Conservation (phyloP, 148 eudicot species). For the Dysphania ambrosioides region DNA sequence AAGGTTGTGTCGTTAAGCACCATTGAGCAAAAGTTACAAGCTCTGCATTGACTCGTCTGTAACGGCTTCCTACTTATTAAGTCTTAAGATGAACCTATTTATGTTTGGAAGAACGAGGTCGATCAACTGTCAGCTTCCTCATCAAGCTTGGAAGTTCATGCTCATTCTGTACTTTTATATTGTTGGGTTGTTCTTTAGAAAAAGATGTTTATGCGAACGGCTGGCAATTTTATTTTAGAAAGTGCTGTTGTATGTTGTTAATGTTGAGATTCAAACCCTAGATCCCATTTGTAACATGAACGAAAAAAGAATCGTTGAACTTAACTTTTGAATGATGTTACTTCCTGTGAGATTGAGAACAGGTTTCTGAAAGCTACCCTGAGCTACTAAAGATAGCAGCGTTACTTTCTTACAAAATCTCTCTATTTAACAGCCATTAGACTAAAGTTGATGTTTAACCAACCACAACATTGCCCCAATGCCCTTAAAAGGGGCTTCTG, state of each 20-base stretch:
- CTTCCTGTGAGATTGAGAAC: no score
- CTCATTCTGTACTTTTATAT: slow-evolving; percentile 6
- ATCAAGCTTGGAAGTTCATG: slow-evolving; percentile 14
- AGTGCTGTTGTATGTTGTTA: slow-evolving; percentile 23
- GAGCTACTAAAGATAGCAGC: no score
- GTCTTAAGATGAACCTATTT: slow-evolving; percentile 17
- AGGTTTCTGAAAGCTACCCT: no score
- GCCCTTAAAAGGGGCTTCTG: not conserved
- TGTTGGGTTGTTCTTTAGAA: not conserved
- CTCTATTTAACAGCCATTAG: not conserved
- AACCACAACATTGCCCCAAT: not conserved
- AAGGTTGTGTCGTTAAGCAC: slow-evolving; percentile 13
- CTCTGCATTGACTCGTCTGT: slow-evolving; percentile 4
- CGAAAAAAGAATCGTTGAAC: slow-evolving; percentile 8
- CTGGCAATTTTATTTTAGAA: slow-evolving; percentile 8
- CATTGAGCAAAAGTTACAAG: slow-evolving; percentile 13
- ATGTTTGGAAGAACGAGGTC: slow-evolving; percentile 16
- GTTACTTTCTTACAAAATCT: no score
- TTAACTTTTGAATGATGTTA: not conserved
- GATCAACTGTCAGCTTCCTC: slow-evolving; percentile 8
- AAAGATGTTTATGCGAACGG: slow-evolving; percentile 8
- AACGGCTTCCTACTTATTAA: not conserved
- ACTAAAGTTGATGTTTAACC: not conserved
- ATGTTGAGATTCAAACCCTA: slow-evolving; percentile 22
- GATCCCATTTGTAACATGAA: slow-evolving; percentile 24